Evolutionary conservation across 2,329 filamentous ascomycete genomes (phyloP).

Genomic region (Huntiella omanensis): DNA sequence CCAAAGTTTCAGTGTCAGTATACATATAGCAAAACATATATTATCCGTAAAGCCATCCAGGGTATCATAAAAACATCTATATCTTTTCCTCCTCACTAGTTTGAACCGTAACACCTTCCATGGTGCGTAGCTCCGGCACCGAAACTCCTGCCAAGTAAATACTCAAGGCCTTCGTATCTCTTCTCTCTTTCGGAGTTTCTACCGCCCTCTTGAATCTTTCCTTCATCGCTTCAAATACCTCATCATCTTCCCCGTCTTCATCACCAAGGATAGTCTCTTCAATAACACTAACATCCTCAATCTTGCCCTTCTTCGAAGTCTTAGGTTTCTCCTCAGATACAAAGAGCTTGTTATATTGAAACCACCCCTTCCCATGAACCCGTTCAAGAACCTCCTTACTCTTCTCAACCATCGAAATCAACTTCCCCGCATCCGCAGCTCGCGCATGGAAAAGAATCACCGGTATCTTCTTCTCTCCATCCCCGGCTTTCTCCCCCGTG

Average conservation of each 20-base stretch:
- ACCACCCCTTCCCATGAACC: constrained; percentile 26
- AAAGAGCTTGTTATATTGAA: constrained; percentile 38
- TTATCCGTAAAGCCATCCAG: not conserved
- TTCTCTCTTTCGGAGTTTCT: constrained; percentile 25
- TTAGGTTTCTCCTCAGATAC: constrained; percentile 21
- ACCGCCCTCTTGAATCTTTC: constrained; percentile 36
- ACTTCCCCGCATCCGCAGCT: constrained; percentile 36
- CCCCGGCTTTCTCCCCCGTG: constrained; percentile 13
- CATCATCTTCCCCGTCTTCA: constrained; percentile 13
- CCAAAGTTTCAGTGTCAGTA: not conserved
- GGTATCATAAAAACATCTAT: not conserved
- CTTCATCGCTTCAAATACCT: constrained; percentile 37
- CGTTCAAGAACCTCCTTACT: constrained; percentile 34
- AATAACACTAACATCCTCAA: not conserved
- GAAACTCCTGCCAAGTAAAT: constrained; percentile 37
- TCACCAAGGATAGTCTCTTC: constrained; percentile 9
- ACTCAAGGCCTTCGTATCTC: constrained; percentile 35
- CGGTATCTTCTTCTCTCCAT: constrained; percentile 8
- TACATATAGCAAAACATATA: no score
- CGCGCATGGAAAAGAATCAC: constrained; percentile 33
- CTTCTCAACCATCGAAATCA: constrained; percentile 50
- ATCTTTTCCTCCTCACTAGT: constrained; percentile 18
- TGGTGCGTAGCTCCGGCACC: constrained; percentile 35
- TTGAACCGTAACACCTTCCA: constrained; percentile 28
- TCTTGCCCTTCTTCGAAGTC: not conserved